Evolutionary conservation across 2,329 filamentous ascomycete species (phyloP).

Genomic region (Colletotrichum magnum): DNA sequence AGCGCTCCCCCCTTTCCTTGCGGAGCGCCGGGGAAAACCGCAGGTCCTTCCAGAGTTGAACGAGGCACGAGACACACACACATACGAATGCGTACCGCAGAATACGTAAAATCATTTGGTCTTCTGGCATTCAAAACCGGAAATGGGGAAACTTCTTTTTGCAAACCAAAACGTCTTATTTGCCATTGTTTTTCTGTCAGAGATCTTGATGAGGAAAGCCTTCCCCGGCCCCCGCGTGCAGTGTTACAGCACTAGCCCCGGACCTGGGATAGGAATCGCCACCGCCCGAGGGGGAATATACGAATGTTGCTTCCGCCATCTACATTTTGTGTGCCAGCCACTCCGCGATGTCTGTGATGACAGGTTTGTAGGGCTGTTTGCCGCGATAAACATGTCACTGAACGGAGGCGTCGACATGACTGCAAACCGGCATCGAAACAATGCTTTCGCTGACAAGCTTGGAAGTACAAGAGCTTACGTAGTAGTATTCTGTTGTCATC

Average conservation of each 20-base stretch:
- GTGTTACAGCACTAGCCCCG: neutral
- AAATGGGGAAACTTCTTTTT: constrained; percentile 34
- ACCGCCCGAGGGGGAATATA: constrained; percentile 19
- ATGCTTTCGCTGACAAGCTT: too few species aligned
- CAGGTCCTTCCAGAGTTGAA: constrained; percentile 1
- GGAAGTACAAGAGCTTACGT: too few species aligned
- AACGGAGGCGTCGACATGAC: too few species aligned
- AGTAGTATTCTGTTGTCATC: too few species aligned
- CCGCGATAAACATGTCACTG: too few species aligned
- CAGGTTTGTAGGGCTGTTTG: neutral
- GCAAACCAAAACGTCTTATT: neutral
- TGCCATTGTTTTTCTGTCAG: constrained; percentile 5
- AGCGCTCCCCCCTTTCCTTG: neutral
- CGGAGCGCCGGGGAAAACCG: neutral
- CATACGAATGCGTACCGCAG: constrained; percentile 40
- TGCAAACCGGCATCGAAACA: too few species aligned
- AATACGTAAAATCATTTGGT: constrained; percentile 33
- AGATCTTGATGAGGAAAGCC: constrained; percentile 13
- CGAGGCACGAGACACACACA: constrained; percentile 31
- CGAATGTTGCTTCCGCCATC: constrained; percentile 12
- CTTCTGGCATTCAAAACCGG: constrained; percentile 38
- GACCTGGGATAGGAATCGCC: neutral
- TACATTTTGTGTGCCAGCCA: neutral
- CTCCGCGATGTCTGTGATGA: neutral
- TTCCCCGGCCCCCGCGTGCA: neutral